Percentiles rank a stretch among this genome's conserved stretches.
phyloP scores from a whole-genome alignment of 2,329 filamentous ascomycete species.

The Monosporascus sp. region DNA sequence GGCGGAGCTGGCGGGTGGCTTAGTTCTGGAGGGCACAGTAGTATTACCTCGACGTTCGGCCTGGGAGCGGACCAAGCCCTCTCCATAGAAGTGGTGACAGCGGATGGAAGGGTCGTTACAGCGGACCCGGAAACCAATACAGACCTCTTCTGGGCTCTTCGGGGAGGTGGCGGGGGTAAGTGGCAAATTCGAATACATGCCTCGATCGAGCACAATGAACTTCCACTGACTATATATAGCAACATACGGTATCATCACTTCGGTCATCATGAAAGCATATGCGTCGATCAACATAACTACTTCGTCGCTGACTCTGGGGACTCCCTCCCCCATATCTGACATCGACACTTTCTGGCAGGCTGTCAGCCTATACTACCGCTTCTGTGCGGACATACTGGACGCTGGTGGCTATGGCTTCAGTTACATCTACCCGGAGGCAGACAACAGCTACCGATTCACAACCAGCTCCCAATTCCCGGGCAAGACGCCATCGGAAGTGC shows the following conservation, averaged over 20 bases:
- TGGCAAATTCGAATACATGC: neutral
- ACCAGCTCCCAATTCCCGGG: constrained; percentile 28
- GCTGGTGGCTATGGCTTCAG: constrained; percentile 31
- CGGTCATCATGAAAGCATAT: constrained; percentile 26
- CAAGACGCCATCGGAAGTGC: constrained; percentile 14
- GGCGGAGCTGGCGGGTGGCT: constrained; percentile 45
- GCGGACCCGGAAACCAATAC: constrained; percentile 39
- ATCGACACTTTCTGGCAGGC: constrained; percentile 26
- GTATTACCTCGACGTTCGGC: constrained; percentile 40
- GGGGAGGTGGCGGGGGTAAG: constrained; percentile 44
- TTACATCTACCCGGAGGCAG: constrained; percentile 25
- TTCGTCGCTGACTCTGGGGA: constrained; percentile 14
- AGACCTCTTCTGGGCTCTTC: constrained; percentile 52
- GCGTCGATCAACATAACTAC: constrained; percentile 17
- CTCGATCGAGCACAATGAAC: too few species aligned
- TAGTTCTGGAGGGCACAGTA: constrained; percentile 46
- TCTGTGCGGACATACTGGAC: constrained; percentile 28
- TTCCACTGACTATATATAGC: constrained; percentile 9
- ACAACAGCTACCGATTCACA: constrained; percentile 25
- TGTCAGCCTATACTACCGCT: constrained; percentile 27
- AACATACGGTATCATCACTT: constrained; percentile 25
- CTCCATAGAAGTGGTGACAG: constrained; percentile 42
- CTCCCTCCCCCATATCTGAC: constrained; percentile 8
- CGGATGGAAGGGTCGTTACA: constrained; percentile 37
- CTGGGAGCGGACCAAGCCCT: constrained; percentile 49